These are phyloP conservation scores for Pichiaceae sp. DNA, from an alignment of 1,139 yeast genomes.

Conservation along the genomic window DNA sequence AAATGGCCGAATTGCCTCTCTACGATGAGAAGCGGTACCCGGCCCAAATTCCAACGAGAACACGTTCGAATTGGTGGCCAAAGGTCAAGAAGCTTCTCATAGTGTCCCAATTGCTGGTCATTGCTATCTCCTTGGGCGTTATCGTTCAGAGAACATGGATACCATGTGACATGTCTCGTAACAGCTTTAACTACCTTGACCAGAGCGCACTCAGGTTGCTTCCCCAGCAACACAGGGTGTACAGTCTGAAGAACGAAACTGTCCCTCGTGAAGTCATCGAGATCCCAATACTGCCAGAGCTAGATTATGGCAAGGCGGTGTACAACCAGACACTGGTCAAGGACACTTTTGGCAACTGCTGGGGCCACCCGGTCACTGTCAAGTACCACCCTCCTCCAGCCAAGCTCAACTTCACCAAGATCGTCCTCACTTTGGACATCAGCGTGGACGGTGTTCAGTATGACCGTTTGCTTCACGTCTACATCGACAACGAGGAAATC, in stretches of 20 bases:
- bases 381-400: constrained; percentile 26
- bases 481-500: constrained; percentile 54
- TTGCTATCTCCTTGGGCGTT: not conserved
- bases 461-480: constrained; percentile 68
- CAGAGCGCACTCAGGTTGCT: not conserved
- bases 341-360: constrained; percentile 48
- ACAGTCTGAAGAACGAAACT: not conserved
- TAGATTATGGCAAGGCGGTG: constrained; percentile 34
- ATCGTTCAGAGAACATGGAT: not conserved
- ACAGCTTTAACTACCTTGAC: constrained; percentile 1
- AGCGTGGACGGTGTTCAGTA: constrained; percentile 62
- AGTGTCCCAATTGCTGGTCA: not conserved
- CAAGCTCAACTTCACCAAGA: constrained; percentile 43
- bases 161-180: not conserved
- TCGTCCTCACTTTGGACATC: constrained; percentile 51
- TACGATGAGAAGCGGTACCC: not conserved
- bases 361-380: constrained; percentile 44
- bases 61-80: not conserved
- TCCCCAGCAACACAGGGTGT: no score
- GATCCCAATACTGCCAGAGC: constrained; percentile 21
- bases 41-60: not conserved
- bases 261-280: constrained; percentile 22
- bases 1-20: no score
- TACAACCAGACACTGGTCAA: constrained; percentile 31
- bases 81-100: not conserved